Conservation (phyloP, 2,329 filamentous ascomycete genomes). For the Cercospora beticola region DNA sequence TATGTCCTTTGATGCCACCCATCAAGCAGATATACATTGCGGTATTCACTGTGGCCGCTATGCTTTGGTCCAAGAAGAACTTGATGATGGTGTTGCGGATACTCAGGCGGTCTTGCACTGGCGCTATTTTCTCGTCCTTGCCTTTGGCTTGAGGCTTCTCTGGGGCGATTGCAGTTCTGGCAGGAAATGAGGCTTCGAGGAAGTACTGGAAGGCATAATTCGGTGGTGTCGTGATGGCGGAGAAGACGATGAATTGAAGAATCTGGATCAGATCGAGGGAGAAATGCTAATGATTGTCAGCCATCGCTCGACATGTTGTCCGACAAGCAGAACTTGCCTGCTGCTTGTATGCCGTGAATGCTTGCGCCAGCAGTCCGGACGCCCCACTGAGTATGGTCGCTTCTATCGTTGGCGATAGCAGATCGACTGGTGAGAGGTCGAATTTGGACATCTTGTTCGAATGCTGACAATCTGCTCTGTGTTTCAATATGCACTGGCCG, state of each 20-base stretch:
- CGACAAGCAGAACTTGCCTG: background rate
- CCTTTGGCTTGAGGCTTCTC: background rate
- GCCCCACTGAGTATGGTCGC: background rate
- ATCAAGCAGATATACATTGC: conserved; percentile 5
- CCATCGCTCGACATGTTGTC: background rate
- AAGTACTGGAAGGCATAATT: background rate
- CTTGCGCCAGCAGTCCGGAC: background rate
- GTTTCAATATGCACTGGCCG: background rate
- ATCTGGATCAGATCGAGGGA: background rate
- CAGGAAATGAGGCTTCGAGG: background rate
- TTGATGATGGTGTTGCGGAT: conserved; percentile 2
- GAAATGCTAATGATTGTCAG: background rate
- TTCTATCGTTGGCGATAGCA: background rate
- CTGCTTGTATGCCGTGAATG: background rate
- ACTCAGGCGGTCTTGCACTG: background rate
- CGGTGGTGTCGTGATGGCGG: background rate
- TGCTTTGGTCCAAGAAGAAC: conserved; percentile 1
- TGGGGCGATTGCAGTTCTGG: background rate
- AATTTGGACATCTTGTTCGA: background rate
- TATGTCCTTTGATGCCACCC: background rate
- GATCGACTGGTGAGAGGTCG: background rate
- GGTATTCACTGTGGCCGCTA: background rate
- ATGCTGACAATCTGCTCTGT: background rate
- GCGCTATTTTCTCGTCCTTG: background rate
- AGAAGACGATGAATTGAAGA: background rate